Base-by-base conservation (phyloP, 1,139 yeast species). In the Nakaseomyces delphensis region DNA sequence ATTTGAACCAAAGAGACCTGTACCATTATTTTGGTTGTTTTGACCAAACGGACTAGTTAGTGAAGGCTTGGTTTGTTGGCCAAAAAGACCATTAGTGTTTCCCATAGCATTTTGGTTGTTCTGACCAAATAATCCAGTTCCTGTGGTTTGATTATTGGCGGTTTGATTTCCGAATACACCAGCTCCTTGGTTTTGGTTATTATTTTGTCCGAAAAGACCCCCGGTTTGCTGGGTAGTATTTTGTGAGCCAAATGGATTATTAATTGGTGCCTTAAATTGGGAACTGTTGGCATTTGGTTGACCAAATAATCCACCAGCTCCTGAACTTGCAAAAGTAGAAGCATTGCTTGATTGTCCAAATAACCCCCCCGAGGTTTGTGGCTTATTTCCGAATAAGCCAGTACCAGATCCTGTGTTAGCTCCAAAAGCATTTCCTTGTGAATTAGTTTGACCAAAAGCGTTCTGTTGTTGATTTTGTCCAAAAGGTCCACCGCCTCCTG, bases 151-250 rank as follows among this genome's bases (percentile, higher is more conserved):
- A 28, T 36, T 25, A 36, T 40, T 48, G 29, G 36, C 44, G 27
- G 42, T 37, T 41, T 56, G 57, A 39, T 48, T 51, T 13, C 67
- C 70, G 51, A 64, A 67, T 39, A 63, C 43, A 4, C 15, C 39
- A 14, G 40, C 23, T 25, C 32, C 37, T 24, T 23, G 4, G 13
- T 38, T 37, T 10, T 27, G 16, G 29, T 32, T 37, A 48, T 51
- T 46, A 43, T 46, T 50, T 41, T 49, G 44, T n/a, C 66, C 70
- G 50, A 65, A 68, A 32, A 65, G 48, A 14, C 65, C 65, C 39
- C 63, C 61, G 40, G 8, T 43, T 35, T 31, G 42, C 13, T 33
- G 37, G 18, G 16, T 28, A 3, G n/a, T 24, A 21, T 33, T 33
- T 14, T 33, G 37, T 7, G 37, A 20, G 8, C 37, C 37, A n/a